Base-by-base conservation (phyloP, 345 rosid genomes). In the Moricandia arvensis region DNA sequence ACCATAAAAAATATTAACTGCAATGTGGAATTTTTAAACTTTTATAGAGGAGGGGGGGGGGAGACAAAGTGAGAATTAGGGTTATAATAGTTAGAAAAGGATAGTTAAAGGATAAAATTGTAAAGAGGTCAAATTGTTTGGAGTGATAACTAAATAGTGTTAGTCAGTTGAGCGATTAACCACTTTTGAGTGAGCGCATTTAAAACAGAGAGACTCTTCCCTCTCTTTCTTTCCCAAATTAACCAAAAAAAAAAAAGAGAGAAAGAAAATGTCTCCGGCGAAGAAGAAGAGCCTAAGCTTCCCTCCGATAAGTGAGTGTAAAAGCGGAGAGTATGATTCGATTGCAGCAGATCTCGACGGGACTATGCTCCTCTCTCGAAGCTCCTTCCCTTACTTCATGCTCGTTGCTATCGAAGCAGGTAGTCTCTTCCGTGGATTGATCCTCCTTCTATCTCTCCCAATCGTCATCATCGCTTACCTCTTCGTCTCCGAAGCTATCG, bases 271-370 rank as follows among this genome's bases (percentile, higher is more conserved):
- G 91, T 74, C 87, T 71, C 75, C 70, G 26, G 27, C 45, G 63
- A 81, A 72, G 21, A 49, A 7, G 69, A 41, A 53, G 64, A 63
- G 11, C 51, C 29, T 58, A 68, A 86, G 74, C 34, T 94, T 89
- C 73, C 89, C 95, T 26, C 78, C 89, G 66, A 84, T 91, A 77
- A 60, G 76, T 8, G 79, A 82, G 64, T 91, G 95, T 73, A 75
- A 15, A 10, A 83, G 84, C 47, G 68, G 85, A 21, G 58, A 78
- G 33, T 87, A 85, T 75, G 80, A 71, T 12, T 94, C 98, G 21
- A 76, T 94, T n/a, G 97, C 98, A 0, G 97, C 98, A 3, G 98
- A 94, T 79, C 97, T 94, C 3, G 98, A 94, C 65, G 98, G 98
- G 8, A 94, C 98, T 34, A 86, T 94, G 9, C 90, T 91, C 8